These are phyloP conservation scores for Talaromyces albobiverticillius DNA, from an alignment of 2,329 filamentous ascomycete genomes.

Conservation along the genomic window DNA sequence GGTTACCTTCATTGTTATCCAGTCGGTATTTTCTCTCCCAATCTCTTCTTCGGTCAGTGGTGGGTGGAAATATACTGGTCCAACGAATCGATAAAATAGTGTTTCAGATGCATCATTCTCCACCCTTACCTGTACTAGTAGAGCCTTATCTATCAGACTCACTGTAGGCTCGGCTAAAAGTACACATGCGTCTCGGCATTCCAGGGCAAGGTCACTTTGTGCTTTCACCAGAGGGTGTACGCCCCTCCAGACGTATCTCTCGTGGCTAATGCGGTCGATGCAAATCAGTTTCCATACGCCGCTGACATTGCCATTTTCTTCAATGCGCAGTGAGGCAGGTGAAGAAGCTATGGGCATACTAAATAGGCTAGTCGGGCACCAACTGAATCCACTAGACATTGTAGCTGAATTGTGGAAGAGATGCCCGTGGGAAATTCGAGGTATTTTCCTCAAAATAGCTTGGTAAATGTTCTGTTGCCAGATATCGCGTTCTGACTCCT, in stretches of 20 bases:
- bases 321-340: not conserved
- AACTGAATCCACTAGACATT: slow-evolving; percentile 7
- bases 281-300: not conserved
- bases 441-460: slow-evolving; percentile 1
- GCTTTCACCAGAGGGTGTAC: not conserved
- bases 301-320: not conserved
- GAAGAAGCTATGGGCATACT: slow-evolving; percentile 8
- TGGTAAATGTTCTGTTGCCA: slow-evolving; percentile 3
- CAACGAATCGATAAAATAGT: not conserved
- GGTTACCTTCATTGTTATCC: not conserved
- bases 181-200: not conserved
- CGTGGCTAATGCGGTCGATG: not conserved
- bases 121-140: not conserved
- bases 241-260: not conserved
- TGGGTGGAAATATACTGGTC: not conserved
- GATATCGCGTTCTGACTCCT: slow-evolving; percentile 1
- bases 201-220: not conserved
- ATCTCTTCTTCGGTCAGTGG: not conserved
- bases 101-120: not conserved
- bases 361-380: slow-evolving; percentile 14
- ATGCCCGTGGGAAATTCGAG: slow-evolving; percentile 4
- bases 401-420: slow-evolving; percentile 14
- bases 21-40: not conserved
- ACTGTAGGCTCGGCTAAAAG: not conserved
- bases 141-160: not conserved